Evolutionary conservation across 2,329 filamentous ascomycete species (phyloP).

Genomic region (Hypoxylon sp.): DNA sequence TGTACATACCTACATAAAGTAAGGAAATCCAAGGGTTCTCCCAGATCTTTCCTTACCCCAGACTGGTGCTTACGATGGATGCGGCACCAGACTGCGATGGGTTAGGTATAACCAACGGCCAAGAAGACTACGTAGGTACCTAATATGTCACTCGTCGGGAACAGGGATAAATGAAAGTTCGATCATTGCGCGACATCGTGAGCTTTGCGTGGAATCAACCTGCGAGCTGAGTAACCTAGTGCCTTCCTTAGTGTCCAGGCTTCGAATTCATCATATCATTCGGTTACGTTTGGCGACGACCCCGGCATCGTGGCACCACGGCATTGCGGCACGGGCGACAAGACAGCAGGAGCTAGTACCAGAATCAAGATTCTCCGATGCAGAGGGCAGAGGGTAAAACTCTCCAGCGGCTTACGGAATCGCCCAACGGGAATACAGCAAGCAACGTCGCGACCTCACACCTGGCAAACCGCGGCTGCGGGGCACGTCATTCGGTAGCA

Average conservation of each 20-base stretch:
- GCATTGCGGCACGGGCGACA: slow-evolving; percentile 18
- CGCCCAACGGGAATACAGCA: slow-evolving; percentile 21
- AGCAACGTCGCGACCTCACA: slow-evolving; percentile 1
- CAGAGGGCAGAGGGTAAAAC: slow-evolving; percentile 15
- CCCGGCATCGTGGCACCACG: slow-evolving; percentile 23
- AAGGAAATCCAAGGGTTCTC: slow-evolving; percentile 14
- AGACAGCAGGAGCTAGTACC: slow-evolving; percentile 17
- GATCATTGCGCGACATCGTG: slow-evolving; percentile 33
- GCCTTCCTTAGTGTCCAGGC: slow-evolving; percentile 18
- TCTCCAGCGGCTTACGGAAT: slow-evolving; percentile 37
- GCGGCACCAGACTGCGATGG: slow-evolving; percentile 40
- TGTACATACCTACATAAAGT: slow-evolving; percentile 7
- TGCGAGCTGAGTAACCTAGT: slow-evolving; percentile 20
- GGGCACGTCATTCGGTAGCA: slow-evolving; percentile 35
- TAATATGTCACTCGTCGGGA: slow-evolving; percentile 29
- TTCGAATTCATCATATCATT: slow-evolving; percentile 20
- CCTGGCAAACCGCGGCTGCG: slow-evolving; percentile 13
- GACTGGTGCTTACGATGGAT: slow-evolving; percentile 44
- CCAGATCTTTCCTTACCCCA: slow-evolving; percentile 44
- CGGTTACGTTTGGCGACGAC: slow-evolving; percentile 25
- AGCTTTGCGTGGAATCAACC: slow-evolving; percentile 26
- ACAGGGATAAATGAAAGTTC: slow-evolving; percentile 18
- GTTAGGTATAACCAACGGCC: slow-evolving; percentile 40
- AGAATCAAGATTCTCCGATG: slow-evolving; percentile 27
- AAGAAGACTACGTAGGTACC: slow-evolving; percentile 38